phyloP scores from a whole-genome alignment of 169 alveolate genomes.

The Cryptosporidium baileyi region DNA sequence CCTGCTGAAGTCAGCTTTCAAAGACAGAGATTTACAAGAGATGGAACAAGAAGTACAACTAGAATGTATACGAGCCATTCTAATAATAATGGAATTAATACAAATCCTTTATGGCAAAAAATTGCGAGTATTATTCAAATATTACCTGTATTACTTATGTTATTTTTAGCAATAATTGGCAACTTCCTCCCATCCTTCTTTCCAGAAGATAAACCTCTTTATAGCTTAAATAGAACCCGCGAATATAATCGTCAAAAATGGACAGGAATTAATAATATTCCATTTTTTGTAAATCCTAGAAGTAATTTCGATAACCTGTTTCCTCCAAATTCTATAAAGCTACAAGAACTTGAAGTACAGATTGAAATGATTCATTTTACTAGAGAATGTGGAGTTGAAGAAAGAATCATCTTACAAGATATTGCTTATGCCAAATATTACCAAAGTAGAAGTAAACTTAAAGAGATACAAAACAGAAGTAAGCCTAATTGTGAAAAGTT shows the following conservation, averaged over 20 bases:
- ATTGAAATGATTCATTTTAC: slow-evolving; percentile 58
- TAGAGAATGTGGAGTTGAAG: slow-evolving; percentile 62
- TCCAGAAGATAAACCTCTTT: slow-evolving; percentile 19
- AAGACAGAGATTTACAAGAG: slow-evolving; percentile 1
- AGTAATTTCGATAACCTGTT: slow-evolving; percentile 9
- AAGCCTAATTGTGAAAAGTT: slow-evolving; percentile 64
- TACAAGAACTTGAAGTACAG: slow-evolving; percentile 54
- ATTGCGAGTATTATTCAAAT: slow-evolving; percentile 45
- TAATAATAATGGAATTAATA: background rate
- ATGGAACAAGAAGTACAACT: background rate
- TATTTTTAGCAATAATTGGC: slow-evolving; percentile 39
- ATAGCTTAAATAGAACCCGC: slow-evolving; percentile 30
- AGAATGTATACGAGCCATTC: background rate
- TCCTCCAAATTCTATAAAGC: slow-evolving; percentile 35
- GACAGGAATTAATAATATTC: slow-evolving; percentile 52
- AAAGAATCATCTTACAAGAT: slow-evolving; percentile 49
- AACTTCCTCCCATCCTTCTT: slow-evolving; percentile 39
- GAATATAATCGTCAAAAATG: slow-evolving; percentile 36
- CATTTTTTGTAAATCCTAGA: slow-evolving; percentile 25
- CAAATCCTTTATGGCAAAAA: slow-evolving; percentile 14
- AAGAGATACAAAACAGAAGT: slow-evolving; percentile 40
- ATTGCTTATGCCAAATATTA: slow-evolving; percentile 64
- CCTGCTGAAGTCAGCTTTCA: slow-evolving; percentile 50
- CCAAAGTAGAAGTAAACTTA: slow-evolving; percentile 21
- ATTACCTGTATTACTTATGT: slow-evolving; percentile 29